A percentile compares a stretch with the other conserved stretches of the same genome.
These are phyloP conservation scores for Fusarium albidum DNA, from an alignment of 2,329 filamentous ascomycete species.

Conservation along the genomic window DNA sequence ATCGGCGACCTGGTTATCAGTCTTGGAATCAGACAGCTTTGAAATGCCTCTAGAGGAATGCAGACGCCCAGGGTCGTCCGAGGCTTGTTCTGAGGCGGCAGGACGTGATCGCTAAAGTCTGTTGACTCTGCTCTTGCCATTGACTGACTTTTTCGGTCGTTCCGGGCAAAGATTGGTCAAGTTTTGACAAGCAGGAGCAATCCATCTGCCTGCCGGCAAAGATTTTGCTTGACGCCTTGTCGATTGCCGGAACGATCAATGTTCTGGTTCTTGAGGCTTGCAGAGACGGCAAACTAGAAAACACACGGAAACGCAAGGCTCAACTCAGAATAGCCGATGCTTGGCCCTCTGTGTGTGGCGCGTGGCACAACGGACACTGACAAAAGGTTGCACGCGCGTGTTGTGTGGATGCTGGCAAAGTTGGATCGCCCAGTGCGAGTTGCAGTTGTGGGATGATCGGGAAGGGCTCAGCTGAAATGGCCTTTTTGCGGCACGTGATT, in stretches of 20 bases:
- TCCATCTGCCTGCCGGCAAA: conserved; percentile 2
- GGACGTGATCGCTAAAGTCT: conserved; percentile 3
- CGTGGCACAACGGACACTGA: conserved; percentile 11
- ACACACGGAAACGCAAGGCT: conserved; percentile 6
- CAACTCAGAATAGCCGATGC: conserved; percentile 2
- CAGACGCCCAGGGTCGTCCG: conserved; percentile 19
- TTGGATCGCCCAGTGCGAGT: conserved; percentile 16
- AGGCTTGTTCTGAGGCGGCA: conserved; percentile 3
- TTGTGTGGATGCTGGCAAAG: conserved; percentile 12
- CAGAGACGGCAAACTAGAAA: conserved; percentile 1
- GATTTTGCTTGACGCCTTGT: conserved; percentile 1
- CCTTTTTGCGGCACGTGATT: conserved; percentile 27
- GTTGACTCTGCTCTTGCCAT: conserved; percentile 4
- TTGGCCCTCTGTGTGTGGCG: conserved; percentile 1
- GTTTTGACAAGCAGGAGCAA: background rate
- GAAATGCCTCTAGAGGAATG: conserved; percentile 2
- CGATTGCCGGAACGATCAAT: no score
- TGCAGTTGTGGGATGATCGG: conserved; percentile 25
- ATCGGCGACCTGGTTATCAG: conserved; percentile 14
- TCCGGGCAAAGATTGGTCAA: conserved; percentile 3
- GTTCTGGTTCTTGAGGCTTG: background rate
- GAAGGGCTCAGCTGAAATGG: conserved; percentile 36
- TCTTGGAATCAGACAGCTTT: conserved; percentile 11
- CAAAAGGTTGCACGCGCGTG: conserved; percentile 3
- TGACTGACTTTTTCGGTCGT: conserved; percentile 4